Base-by-base conservation (phyloP, 495 filamentous ascomycete species). In the Aspergillus taichungensis region DNA sequence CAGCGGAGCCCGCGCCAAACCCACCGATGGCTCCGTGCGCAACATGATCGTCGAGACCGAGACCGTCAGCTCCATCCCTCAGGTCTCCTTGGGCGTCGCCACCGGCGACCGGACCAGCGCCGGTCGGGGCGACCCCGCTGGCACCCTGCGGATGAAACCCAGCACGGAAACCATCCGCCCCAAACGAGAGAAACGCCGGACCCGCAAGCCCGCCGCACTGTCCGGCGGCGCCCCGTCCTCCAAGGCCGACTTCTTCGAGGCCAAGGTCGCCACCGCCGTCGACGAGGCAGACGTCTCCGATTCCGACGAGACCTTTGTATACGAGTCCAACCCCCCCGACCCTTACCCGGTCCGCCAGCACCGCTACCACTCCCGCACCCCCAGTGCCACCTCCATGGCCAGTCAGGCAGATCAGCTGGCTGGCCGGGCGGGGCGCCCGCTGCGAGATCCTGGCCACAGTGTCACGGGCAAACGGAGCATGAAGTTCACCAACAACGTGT, bases 11-110 rank as follows among this genome's bases (percentile, higher is more conserved):
- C 74, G 74, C 35, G 68, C 76, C 30, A 78, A 88, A 66, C 71
- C 76, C 29, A 60, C 76, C 34, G 90, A 96, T 57, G 81, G 79
- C 8, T 83, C 88, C 10, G 77, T 86, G 29, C 82, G 83, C 54
- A 94, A 87, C 52, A 98, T 98, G 92, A 96, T 87, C 32, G 91
- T 98, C 9, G 92, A 98, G 66, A 97, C 92, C 4, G 92, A 98
- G 68, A 94, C 88, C 5, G 94, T 98, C 39, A 85, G 77, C 30
- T 91, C 92, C 11, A 86, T 95, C 30, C 88, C 87, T 6, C 91
- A 94, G 55, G 80, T 94, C n/a, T 83, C 87, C 9, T 63, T 94
- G 29, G 81, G 82, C 18, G 76, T 84, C 24, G 83, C 74, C 10
- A 68, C 77, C 5, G 79, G 79, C 18, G 78, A 83, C 34, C 79